These are phyloP conservation scores for Wilcoxina mikolae DNA, from an alignment of 495 filamentous ascomycete species.

Conservation along the genomic window DNA sequence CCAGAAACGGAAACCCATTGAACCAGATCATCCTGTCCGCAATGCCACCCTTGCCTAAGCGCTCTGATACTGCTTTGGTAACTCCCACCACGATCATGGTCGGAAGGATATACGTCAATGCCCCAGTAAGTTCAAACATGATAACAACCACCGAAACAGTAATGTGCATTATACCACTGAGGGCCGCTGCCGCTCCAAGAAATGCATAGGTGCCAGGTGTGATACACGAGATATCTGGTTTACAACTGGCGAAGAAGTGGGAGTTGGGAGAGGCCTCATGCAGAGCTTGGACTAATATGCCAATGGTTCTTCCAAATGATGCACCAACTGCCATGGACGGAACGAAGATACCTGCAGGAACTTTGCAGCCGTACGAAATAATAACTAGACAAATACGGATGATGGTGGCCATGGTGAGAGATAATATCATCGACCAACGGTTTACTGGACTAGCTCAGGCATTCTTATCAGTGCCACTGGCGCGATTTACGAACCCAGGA, in stretches of 20 bases:
- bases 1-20: conserved; percentile 92
- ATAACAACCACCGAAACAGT: conserved; percentile 94
- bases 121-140: conserved; percentile 95
- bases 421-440: conserved; percentile 65
- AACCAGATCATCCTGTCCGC: conserved; percentile 99
- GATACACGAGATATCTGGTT: conserved; percentile 88
- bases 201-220: conserved; percentile 95
- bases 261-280: conserved; percentile 70
- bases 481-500: background rate
- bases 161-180: conserved; percentile 98
- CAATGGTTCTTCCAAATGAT: conserved; percentile 83
- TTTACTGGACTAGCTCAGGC: conserved; percentile 9
- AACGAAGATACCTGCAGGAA: conserved; percentile 93
- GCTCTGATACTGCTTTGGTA: conserved; percentile 83
- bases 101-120: conserved; percentile 86
- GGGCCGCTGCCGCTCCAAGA: conserved; percentile 77
- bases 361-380: conserved; percentile 95
- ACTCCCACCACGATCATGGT: conserved; percentile 98
- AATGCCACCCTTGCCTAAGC: conserved; percentile 80
- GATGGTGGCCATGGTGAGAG: conserved; percentile 64
- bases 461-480: background rate
- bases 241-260: conserved; percentile 70
- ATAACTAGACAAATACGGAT: conserved; percentile 76
- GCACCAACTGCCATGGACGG: conserved; percentile 97
- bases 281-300: conserved; percentile 80